Percentiles rank a stretch among this genome's conserved stretches.
phyloP scores from a whole-genome alignment of 2,329 filamentous ascomycete species.

The Thelonectria rubi region DNA sequence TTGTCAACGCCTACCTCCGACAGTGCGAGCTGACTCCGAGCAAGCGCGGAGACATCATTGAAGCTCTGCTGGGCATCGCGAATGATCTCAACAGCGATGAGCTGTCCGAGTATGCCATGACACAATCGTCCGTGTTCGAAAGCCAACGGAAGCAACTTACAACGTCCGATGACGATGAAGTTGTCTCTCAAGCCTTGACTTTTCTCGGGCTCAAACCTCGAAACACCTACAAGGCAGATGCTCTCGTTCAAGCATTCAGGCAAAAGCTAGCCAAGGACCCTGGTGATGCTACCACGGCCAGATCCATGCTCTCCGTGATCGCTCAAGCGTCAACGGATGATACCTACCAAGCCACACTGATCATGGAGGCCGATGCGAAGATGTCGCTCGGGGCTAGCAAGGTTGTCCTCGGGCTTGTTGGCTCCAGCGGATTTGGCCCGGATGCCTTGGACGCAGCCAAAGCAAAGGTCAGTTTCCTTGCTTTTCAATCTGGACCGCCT shows the following conservation, averaged over 20 bases:
- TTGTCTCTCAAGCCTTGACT: conserved; percentile 46
- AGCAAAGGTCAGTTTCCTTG: conserved; percentile 39
- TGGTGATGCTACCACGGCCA: conserved; percentile 43
- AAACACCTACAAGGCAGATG: conserved; percentile 48
- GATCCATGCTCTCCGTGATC: conserved; percentile 48
- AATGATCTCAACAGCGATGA: conserved; percentile 48
- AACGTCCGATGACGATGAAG: conserved; percentile 43
- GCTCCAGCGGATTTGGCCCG: conserved; percentile 37
- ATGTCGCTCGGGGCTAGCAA: conserved; percentile 50
- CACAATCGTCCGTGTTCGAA: conserved; percentile 52
- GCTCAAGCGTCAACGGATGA: conserved; percentile 48
- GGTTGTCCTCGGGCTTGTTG: conserved; percentile 43
- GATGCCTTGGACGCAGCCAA: conserved; percentile 40
- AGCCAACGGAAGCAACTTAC: conserved; percentile 45
- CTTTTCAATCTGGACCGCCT: background rate
- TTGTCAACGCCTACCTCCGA: conserved; percentile 52
- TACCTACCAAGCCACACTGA: conserved; percentile 45
- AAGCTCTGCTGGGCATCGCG: conserved; percentile 47
- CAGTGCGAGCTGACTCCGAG: conserved; percentile 51
- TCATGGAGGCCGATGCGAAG: conserved; percentile 48
- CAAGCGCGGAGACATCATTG: conserved; percentile 44
- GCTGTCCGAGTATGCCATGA: conserved; percentile 50
- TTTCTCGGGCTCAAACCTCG: conserved; percentile 49
- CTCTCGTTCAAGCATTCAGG: conserved; percentile 49
- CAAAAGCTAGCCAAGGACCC: conserved; percentile 47